phyloP scores from a whole-genome alignment of 371 early-diverging fungal genomes.

The Apophysomyces variabilis region DNA sequence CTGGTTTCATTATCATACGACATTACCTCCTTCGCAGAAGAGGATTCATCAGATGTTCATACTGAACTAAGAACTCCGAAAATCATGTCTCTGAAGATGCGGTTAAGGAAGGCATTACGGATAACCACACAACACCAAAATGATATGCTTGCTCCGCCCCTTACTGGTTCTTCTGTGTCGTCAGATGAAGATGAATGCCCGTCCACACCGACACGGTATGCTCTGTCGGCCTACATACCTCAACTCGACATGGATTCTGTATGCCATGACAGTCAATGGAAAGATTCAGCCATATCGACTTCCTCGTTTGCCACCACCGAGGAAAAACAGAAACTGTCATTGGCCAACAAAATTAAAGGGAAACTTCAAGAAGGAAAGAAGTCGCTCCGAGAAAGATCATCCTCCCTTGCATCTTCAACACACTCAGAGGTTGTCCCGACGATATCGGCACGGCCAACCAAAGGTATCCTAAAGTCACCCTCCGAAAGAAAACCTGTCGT shows the following conservation, averaged over 20 bases:
- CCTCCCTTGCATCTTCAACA: slow-evolving; percentile 1
- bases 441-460: background rate
- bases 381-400: background rate
- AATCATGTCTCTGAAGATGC: background rate
- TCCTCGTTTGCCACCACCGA: background rate
- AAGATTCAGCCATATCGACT: background rate
- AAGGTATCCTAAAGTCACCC: slow-evolving; percentile 5
- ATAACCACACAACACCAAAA: slow-evolving; percentile 5
- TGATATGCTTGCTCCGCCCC: slow-evolving; percentile 10
- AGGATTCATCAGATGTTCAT: background rate
- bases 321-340: background rate
- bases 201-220: background rate
- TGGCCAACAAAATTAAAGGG: slow-evolving; percentile 2
- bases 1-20: slow-evolving; percentile 6
- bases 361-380: slow-evolving; percentile 1
- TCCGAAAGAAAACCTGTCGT: background rate
- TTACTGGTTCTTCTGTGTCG: background rate
- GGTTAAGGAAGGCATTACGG: slow-evolving; percentile 5
- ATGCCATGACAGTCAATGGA: background rate
- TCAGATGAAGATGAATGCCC: slow-evolving; percentile 7
- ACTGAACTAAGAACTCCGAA: background rate
- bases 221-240: background rate
- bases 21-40: background rate
- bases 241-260: background rate
- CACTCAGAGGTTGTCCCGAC: background rate